Conservation (phyloP, 2,329 filamentous ascomycete species). For the Ceratocystis diversiconidia region DNA sequence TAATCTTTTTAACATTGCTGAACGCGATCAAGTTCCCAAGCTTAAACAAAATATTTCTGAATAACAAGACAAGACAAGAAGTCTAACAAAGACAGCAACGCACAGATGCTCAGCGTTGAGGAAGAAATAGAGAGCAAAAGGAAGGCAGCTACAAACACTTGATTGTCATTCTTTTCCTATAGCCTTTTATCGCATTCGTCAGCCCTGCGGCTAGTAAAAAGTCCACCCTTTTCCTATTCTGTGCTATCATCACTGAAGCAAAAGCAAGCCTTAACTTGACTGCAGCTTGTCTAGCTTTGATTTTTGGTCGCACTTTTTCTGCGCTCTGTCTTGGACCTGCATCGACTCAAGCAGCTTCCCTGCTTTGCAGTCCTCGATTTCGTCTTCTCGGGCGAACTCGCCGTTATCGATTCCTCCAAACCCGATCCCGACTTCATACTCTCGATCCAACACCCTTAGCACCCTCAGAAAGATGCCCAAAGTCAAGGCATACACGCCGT, state of each 20-base stretch:
- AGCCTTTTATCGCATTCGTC: background rate
- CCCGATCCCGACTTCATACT: background rate
- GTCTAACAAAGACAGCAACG: background rate
- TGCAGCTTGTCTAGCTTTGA: background rate
- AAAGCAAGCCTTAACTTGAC: background rate
- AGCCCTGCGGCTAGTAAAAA: background rate
- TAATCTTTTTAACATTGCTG: background rate
- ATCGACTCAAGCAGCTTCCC: background rate
- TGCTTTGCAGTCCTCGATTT: too few relatives aligned
- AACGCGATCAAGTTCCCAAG: background rate
- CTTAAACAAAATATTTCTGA: background rate
- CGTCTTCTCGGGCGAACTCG: too few relatives aligned
- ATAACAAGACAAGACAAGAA: too few relatives aligned
- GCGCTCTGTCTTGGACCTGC: background rate
- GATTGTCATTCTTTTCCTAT: background rate
- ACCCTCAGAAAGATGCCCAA: conserved; percentile 54
- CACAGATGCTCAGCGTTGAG: background rate
- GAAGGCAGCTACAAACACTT: background rate
- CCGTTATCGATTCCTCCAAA: background rate
- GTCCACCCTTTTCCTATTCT: background rate
- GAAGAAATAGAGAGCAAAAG: background rate
- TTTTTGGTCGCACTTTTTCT: background rate
- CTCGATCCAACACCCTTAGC: background rate
- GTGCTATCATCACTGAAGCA: background rate
- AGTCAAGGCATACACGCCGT: conserved; percentile 70